Evolutionary conservation across 768 basidiomycete species (phyloP).

Genomic region (Panellus pusillus): DNA sequence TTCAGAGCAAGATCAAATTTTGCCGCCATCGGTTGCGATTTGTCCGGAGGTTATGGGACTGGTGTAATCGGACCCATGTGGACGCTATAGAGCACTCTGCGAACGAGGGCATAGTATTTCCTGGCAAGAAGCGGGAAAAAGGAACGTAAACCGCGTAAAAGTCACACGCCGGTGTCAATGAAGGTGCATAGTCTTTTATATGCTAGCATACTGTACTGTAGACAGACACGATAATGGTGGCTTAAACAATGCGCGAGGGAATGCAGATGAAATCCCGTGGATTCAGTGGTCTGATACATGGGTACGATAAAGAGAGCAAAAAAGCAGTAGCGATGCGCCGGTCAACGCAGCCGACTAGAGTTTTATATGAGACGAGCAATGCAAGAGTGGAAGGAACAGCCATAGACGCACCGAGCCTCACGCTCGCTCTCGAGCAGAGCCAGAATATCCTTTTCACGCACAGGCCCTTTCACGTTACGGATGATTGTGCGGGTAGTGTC

Average conservation of each 20-base stretch:
- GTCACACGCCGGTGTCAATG: neutral
- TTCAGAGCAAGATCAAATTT: neutral
- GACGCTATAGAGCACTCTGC: too few species aligned
- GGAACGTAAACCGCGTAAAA: too few species aligned
- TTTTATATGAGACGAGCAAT: neutral
- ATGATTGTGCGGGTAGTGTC: conserved; percentile 94
- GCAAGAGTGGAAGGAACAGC: neutral
- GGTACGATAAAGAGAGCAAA: conserved; percentile 7
- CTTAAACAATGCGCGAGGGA: too few species aligned
- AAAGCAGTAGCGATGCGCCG: neutral
- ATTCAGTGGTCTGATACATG: conserved; percentile 18
- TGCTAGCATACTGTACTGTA: neutral
- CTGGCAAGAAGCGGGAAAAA: too few species aligned
- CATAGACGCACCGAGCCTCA: conserved; percentile 87
- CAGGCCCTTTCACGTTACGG: conserved; percentile 98
- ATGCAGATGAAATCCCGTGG: conserved; percentile 9
- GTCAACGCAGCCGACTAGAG: conserved; percentile 41
- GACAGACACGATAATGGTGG: too few species aligned
- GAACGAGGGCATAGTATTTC: too few species aligned
- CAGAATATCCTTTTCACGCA: conserved; percentile 93
- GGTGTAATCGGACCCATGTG: too few species aligned
- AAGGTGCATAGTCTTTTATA: neutral
- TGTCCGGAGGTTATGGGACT: too few species aligned
- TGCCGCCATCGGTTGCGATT: neutral
- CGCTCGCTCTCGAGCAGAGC: conserved; percentile 97